phyloP scores from a whole-genome alignment of 176 grass and related monocot species.

The Elymus sibiricus region DNA sequence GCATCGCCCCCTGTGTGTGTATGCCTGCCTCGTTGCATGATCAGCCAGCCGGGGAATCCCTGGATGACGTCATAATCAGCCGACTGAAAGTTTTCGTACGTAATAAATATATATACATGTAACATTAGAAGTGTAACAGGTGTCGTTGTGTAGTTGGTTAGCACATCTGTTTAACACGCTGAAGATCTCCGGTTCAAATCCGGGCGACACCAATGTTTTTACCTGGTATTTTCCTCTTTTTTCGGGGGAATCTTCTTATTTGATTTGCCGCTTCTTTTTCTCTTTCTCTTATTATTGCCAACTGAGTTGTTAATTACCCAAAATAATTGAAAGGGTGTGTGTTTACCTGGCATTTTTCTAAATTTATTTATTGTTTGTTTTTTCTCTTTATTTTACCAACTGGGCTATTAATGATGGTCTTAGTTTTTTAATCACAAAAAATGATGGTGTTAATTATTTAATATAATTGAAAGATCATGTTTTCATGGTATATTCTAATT shows the following conservation, averaged over 20 bases:
- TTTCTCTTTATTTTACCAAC: not conserved
- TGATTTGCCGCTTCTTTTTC: not conserved
- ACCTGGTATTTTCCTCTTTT: not conserved
- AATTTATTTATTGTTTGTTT: no score
- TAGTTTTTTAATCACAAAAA: no score
- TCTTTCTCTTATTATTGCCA: not conserved
- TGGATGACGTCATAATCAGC: not conserved
- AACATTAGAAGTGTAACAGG: not conserved
- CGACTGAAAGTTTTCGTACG: not conserved
- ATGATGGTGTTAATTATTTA: no score
- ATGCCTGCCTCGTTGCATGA: not conserved
- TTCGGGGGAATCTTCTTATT: no score
- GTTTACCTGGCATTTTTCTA: not conserved
- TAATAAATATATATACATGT: not conserved
- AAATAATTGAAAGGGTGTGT: no score
- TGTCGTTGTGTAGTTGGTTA: conserved; percentile 1
- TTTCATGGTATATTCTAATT: no score
- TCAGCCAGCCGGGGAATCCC: not conserved
- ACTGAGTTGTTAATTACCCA: no score
- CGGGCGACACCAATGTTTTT: not conserved
- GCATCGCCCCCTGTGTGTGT: not conserved
- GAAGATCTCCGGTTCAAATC: not conserved
- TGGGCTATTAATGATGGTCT: not conserved
- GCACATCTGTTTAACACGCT: not conserved
- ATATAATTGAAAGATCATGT: no score